These are phyloP conservation scores for Eucalyptus grandis DNA, from an alignment of 345 rosid species.

Conservation along the genomic window DNA sequence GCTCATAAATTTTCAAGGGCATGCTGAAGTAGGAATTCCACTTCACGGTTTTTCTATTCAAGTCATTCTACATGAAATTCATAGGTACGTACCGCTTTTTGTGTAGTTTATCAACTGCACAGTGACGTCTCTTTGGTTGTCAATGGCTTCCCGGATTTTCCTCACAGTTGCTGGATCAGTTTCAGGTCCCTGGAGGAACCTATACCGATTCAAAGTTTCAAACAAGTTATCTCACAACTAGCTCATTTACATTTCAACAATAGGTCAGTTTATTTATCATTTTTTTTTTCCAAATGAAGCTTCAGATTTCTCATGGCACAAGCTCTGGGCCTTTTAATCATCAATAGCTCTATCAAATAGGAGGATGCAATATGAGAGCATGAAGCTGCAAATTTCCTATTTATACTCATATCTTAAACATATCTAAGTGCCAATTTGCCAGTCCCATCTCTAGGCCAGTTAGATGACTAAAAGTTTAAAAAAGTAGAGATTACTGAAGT, in stretches of 20 bases:
- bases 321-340: background rate
- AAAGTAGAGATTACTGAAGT: background rate
- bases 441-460: background rate
- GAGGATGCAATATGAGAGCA: background rate
- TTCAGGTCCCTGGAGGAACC: conserved; percentile 98
- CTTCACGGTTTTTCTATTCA: background rate
- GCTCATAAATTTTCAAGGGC: background rate
- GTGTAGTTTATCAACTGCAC: conserved; percentile 95
- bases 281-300: background rate
- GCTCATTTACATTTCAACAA: background rate
- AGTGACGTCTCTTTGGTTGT: conserved; percentile 79
- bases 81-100: conserved; percentile 57
- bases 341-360: background rate
- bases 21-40: background rate
- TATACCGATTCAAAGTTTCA: background rate
- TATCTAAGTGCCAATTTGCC: background rate
- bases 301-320: background rate
- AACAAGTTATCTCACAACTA: background rate
- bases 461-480: background rate
- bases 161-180: conserved; percentile 88
- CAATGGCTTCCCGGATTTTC: conserved; percentile 83
- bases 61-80: background rate
- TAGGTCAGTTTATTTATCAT: background rate
- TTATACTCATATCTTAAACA: background rate
- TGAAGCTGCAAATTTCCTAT: background rate